phyloP scores from a whole-genome alignment of 768 basidiomycete species.

The Calvatia gigantea region DNA sequence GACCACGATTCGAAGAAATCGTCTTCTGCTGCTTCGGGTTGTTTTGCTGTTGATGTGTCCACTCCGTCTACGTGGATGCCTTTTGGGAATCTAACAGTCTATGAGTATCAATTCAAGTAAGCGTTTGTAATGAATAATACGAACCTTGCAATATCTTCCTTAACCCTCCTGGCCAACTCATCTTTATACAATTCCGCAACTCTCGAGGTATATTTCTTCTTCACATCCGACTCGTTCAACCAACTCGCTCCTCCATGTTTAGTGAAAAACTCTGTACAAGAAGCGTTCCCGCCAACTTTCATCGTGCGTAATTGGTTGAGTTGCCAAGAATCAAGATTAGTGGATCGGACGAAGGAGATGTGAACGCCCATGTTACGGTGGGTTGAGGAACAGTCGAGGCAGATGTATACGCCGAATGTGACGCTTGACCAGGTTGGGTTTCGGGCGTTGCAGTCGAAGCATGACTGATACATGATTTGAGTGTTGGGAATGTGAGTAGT shows the following conservation, averaged over 20 bases:
- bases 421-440: constrained; percentile 99
- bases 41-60: constrained; percentile 37
- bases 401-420: constrained; percentile 96
- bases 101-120: not conserved
- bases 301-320: constrained; percentile 87
- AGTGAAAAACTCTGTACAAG: constrained; percentile 84
- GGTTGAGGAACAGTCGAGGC: constrained; percentile 91
- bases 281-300: constrained; percentile 93
- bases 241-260: constrained; percentile 79
- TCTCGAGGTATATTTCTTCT: constrained; percentile 86
- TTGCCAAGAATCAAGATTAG: constrained; percentile 95
- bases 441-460: constrained; percentile 93
- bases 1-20: constrained; percentile 99
- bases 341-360: constrained; percentile 95
- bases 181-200: constrained; percentile 90
- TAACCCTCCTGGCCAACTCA: constrained; percentile 76
- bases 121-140: constrained; percentile 21
- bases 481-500: not conserved
- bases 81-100: constrained; percentile 58
- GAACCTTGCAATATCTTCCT: constrained; percentile 70
- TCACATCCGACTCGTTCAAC: constrained; percentile 69
- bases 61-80: constrained; percentile 84
- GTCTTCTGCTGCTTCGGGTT: constrained; percentile 53
- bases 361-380: constrained; percentile 99
- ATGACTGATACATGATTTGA: constrained; percentile 34